Evolutionary conservation across 441 rosid genomes (phyloP).

Genomic region (Pelargonium cotyledonis): DNA sequence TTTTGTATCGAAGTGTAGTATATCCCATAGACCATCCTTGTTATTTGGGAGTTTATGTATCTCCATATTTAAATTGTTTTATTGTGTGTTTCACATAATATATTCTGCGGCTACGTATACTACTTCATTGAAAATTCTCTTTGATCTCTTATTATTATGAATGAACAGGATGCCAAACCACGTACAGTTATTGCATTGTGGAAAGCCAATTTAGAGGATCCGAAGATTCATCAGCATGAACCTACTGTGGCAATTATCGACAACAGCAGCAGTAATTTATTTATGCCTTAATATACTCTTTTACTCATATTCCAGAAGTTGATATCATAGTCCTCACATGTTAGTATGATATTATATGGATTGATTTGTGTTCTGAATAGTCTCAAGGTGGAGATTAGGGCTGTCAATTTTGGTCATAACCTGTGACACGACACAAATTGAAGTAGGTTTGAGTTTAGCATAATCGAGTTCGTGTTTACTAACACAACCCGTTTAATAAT

Average conservation of each 20-base stretch:
- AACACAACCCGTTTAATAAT: too few relatives aligned
- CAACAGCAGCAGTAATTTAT: slow-evolving; percentile 58
- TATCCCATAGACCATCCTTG: not conserved
- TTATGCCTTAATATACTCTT: slow-evolving; percentile 17
- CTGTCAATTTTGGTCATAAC: too few relatives aligned
- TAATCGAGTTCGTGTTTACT: too few relatives aligned
- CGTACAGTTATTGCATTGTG: slow-evolving; percentile 67
- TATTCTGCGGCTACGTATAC: not conserved
- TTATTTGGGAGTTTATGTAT: not conserved
- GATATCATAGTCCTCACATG: not conserved
- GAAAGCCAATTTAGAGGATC: slow-evolving; percentile 82
- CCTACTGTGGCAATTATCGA: slow-evolving; percentile 69
- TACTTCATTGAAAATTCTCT: not conserved
- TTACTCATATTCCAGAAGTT: slow-evolving; percentile 14
- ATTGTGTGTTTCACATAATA: not conserved
- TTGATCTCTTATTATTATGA: not conserved
- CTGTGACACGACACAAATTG: too few relatives aligned
- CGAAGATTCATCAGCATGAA: slow-evolving; percentile 58
- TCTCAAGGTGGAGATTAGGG: slow-evolving; percentile 49
- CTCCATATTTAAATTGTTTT: not conserved
- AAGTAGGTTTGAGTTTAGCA: too few relatives aligned
- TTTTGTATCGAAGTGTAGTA: not conserved
- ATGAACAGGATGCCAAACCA: slow-evolving; percentile 77
- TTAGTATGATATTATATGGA: slow-evolving; percentile 23
- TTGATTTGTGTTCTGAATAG: slow-evolving; percentile 56